Evolutionary conservation across 2,329 filamentous ascomycete species (phyloP).

Genomic region (Penicillium aurantiogriseum): DNA sequence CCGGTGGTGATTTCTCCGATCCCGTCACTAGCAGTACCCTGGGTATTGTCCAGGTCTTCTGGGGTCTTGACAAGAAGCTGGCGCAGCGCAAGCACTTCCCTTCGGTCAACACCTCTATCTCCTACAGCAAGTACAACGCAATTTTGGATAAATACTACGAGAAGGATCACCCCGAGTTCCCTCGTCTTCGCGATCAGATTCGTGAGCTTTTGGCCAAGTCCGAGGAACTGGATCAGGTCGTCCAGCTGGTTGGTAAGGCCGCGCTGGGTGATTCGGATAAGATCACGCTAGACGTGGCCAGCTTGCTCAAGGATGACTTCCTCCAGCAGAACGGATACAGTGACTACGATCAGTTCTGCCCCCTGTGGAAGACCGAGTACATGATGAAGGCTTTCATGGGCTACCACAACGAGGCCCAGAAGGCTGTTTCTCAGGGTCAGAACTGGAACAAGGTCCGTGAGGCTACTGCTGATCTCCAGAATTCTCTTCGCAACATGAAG

Average conservation of each 20-base stretch:
- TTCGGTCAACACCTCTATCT: slow-evolving; percentile 90
- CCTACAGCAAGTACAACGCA: slow-evolving; percentile 94
- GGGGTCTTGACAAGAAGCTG: slow-evolving; percentile 99
- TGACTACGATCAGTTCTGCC: slow-evolving; percentile 98
- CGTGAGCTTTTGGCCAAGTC: slow-evolving; percentile 91
- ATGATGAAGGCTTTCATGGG: slow-evolving; percentile 99
- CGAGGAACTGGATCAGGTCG: slow-evolving; percentile 96
- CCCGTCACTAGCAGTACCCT: slow-evolving; percentile 92
- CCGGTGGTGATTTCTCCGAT: slow-evolving; percentile 98
- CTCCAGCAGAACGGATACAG: slow-evolving; percentile 98
- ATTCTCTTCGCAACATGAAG: slow-evolving; percentile 84
- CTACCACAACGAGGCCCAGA: slow-evolving; percentile 96
- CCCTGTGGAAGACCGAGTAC: slow-evolving; percentile 99
- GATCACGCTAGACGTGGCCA: slow-evolving; percentile 92
- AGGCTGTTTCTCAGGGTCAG: slow-evolving; percentile 87
- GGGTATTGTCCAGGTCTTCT: slow-evolving; percentile 98
- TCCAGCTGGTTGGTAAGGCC: slow-evolving; percentile 96
- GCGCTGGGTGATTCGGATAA: slow-evolving; percentile 95
- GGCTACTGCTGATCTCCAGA: slow-evolving; percentile 81
- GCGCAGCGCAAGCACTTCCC: slow-evolving; percentile 99
- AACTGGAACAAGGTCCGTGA: slow-evolving; percentile 92
- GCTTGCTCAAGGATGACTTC: slow-evolving; percentile 96
- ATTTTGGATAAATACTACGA: slow-evolving; percentile 91
- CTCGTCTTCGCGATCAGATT: slow-evolving; percentile 85
- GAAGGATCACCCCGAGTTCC: slow-evolving; percentile 91